Conservation (phyloP, 768 basidiomycete genomes). For the Tulasnella sp. region DNA sequence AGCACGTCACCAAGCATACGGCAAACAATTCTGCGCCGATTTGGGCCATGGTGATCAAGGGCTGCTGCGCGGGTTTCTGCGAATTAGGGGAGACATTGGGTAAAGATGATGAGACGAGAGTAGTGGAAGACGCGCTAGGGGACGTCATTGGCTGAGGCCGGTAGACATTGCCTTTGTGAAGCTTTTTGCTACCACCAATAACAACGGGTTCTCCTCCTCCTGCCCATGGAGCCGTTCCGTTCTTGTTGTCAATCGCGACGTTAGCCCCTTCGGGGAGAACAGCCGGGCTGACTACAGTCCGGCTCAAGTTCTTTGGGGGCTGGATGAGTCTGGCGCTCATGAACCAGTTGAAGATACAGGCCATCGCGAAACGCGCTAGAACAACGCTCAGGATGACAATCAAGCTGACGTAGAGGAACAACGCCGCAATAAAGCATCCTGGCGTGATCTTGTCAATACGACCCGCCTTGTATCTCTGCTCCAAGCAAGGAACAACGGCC, state of each 20-base stretch:
- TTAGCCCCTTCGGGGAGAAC: slow-evolving; percentile 97
- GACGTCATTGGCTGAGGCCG: slow-evolving; percentile 28
- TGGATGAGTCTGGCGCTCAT: slow-evolving; percentile 70
- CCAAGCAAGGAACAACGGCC: slow-evolving; percentile 64
- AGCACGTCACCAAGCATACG: slow-evolving; percentile 92
- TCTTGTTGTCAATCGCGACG: slow-evolving; percentile 76
- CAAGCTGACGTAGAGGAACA: slow-evolving; percentile 83
- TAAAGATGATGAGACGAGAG: slow-evolving; percentile 33
- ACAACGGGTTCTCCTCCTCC: slow-evolving; percentile 29
- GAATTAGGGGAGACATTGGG: slow-evolving; percentile 20
- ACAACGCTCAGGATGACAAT: slow-evolving; percentile 86
- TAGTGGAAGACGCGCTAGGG: slow-evolving; percentile 45
- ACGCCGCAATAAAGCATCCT: slow-evolving; percentile 81
- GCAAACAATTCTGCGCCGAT: slow-evolving; percentile 94
- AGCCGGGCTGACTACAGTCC: slow-evolving; percentile 82
- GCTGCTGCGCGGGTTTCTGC: slow-evolving; percentile 26
- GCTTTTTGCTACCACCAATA: slow-evolving; percentile 30
- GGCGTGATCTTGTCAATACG: slow-evolving; percentile 95
- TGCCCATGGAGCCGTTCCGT: slow-evolving; percentile 93
- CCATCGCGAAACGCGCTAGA: slow-evolving; percentile 87
- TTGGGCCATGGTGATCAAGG: slow-evolving; percentile 71
- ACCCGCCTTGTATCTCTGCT: slow-evolving; percentile 78
- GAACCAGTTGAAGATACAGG: slow-evolving; percentile 95
- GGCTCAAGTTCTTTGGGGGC: slow-evolving; percentile 62
- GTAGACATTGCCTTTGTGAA: slow-evolving; percentile 33